Evolutionary conservation across 2,329 filamentous ascomycete genomes (phyloP).

Genomic region (Arthrocladium fulminans): DNA sequence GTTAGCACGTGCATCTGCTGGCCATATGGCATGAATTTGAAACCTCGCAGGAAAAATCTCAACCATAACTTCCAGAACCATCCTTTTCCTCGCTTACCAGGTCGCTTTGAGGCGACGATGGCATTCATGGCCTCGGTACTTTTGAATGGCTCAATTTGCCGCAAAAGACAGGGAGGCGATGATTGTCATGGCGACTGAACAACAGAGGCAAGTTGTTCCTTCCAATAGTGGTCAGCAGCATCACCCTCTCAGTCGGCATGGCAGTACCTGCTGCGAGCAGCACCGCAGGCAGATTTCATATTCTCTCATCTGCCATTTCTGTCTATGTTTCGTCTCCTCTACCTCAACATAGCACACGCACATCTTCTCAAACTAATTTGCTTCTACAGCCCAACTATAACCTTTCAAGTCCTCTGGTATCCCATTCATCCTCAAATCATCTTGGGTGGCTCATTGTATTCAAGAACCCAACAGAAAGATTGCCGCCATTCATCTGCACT

Average conservation of each 20-base stretch:
- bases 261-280: background rate
- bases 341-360: constrained; percentile 9
- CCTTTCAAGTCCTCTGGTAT: constrained; percentile 17
- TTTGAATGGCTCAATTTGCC: too few relatives aligned
- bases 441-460: constrained; percentile 24
- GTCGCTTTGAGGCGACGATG: too few relatives aligned
- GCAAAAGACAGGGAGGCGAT: too few relatives aligned
- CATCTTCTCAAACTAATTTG: constrained; percentile 10
- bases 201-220: background rate
- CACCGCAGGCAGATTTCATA: background rate
- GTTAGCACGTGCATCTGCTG: too few relatives aligned
- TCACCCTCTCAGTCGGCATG: background rate
- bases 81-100: too few relatives aligned
- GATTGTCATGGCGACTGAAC: too few relatives aligned
- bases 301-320: constrained; percentile 6
- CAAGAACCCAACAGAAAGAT: constrained; percentile 18
- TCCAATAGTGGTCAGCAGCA: background rate
- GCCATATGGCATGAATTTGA: too few relatives aligned
- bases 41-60: too few relatives aligned
- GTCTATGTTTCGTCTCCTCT: constrained; percentile 7
- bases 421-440: constrained; percentile 23
- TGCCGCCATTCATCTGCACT: constrained; percentile 9
- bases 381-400: constrained; percentile 14
- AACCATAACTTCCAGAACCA: too few relatives aligned
- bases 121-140: too few relatives aligned